phyloP scores from a whole-genome alignment of 2,329 filamentous ascomycete genomes.

The Ceratocystis alfenasii region DNA sequence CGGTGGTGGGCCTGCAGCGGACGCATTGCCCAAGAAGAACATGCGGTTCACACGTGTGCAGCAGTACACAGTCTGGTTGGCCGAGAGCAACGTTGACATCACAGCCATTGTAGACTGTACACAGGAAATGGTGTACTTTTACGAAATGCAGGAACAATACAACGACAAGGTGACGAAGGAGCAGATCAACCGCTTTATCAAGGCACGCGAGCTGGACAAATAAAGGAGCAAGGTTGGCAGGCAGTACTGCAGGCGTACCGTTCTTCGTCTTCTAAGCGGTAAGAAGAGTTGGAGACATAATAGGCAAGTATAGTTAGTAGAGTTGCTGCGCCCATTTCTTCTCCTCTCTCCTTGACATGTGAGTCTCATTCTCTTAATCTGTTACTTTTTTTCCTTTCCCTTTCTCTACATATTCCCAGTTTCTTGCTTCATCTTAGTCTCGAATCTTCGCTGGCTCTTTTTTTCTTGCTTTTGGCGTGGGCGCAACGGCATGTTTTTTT shows the following conservation, averaged over 20 bases:
- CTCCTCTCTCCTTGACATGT: background rate
- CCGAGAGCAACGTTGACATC: conserved; percentile 76
- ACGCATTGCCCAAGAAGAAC: conserved; percentile 16
- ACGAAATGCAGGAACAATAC: conserved; percentile 55
- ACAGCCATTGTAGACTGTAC: conserved; percentile 77
- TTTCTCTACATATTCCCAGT: background rate
- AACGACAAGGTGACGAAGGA: conserved; percentile 48
- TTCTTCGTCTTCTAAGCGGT: background rate
- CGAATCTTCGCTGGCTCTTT: background rate
- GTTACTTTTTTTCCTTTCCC: background rate
- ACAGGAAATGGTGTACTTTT: conserved; percentile 82
- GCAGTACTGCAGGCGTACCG: background rate
- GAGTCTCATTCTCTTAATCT: background rate
- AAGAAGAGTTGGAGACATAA: too few species aligned
- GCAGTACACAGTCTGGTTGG: conserved; percentile 61
- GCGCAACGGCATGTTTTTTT: background rate
- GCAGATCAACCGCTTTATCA: conserved; percentile 48
- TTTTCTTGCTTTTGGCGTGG: background rate
- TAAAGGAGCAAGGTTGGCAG: conserved; percentile 25
- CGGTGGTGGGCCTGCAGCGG: conserved; percentile 10
- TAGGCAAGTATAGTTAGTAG: background rate
- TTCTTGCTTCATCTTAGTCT: background rate
- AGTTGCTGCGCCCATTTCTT: background rate
- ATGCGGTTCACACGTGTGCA: conserved; percentile 38
- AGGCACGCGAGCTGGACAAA: conserved; percentile 45